phyloP scores from a whole-genome alignment of 2,329 filamentous ascomycete genomes.

The Penicillium sp. region DNA sequence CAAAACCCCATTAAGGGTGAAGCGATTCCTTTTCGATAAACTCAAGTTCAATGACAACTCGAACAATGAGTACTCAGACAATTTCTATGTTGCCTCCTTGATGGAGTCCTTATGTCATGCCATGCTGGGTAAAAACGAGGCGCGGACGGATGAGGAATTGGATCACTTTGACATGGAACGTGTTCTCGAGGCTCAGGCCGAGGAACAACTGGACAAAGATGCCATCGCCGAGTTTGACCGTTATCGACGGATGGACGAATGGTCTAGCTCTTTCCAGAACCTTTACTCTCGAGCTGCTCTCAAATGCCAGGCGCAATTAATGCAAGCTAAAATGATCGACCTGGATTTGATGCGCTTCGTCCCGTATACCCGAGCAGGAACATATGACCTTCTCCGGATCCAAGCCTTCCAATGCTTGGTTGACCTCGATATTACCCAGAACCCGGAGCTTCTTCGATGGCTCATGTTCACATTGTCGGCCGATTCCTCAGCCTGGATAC shows the following conservation, averaged over 20 bases:
- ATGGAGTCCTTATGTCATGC: conserved; percentile 56
- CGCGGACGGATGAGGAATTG: conserved; percentile 33
- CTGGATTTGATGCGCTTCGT: conserved; percentile 50
- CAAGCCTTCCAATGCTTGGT: conserved; percentile 52
- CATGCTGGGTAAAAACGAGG: conserved; percentile 40
- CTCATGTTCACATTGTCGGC: conserved; percentile 49
- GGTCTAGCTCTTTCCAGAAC: conserved; percentile 58
- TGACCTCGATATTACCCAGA: conserved; percentile 47
- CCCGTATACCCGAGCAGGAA: conserved; percentile 52
- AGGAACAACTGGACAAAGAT: conserved; percentile 49
- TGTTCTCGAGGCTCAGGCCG: conserved; percentile 43
- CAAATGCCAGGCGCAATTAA: conserved; percentile 50
- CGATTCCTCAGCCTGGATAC: conserved; percentile 52
- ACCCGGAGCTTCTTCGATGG: conserved; percentile 47
- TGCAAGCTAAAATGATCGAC: conserved; percentile 46
- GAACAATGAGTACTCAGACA: conserved; percentile 77
- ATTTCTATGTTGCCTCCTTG: conserved; percentile 74
- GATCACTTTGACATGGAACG: conserved; percentile 41
- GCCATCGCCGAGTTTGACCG: conserved; percentile 55
- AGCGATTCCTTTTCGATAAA: conserved; percentile 78
- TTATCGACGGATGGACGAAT: conserved; percentile 57
- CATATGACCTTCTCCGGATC: conserved; percentile 52
- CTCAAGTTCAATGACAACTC: conserved; percentile 91
- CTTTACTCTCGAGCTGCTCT: conserved; percentile 54
- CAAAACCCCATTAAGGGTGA: conserved; percentile 67